A percentile compares a stretch with the other conserved stretches of the same genome.
Conservation (phyloP, 2,329 filamentous ascomycete genomes). For the Ascochyta fabae region DNA sequence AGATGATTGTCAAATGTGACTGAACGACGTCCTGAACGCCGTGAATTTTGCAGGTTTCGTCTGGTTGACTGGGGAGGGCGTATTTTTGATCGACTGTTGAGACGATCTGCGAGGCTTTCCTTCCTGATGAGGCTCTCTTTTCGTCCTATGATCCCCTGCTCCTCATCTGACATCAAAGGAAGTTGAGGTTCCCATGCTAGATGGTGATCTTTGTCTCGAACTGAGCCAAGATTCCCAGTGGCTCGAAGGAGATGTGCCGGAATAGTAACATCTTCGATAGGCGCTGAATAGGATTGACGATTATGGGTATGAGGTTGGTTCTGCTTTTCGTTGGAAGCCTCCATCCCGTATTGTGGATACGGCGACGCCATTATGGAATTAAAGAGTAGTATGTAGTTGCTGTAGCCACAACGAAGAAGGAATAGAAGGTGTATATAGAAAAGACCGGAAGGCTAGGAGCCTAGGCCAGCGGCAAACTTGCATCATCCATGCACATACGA, state of each 20-base stretch:
- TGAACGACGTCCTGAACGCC: conserved; percentile 9
- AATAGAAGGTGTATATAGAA: conserved; percentile 9
- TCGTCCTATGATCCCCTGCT: conserved; percentile 14
- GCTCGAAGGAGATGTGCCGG: conserved; percentile 31
- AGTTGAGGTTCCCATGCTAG: conserved; percentile 26
- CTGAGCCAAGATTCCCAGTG: conserved; percentile 22
- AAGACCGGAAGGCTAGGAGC: not conserved
- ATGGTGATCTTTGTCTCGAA: conserved; percentile 20
- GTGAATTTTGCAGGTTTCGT: not conserved
- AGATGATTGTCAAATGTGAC: conserved; percentile 1
- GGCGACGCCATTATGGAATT: conserved; percentile 12
- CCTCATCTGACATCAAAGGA: conserved; percentile 16
- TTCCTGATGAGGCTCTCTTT: conserved; percentile 11
- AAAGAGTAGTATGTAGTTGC: conserved; percentile 3
- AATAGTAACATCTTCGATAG: conserved; percentile 27
- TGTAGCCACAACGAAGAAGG: not conserved
- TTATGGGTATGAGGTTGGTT: conserved; percentile 2
- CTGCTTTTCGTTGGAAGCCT: conserved; percentile 8
- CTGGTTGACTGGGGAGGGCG: conserved; percentile 4
- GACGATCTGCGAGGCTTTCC: conserved; percentile 12
- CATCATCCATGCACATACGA: conserved; percentile 11
- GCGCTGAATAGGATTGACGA: conserved; percentile 13
- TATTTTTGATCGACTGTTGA: conserved; percentile 8
- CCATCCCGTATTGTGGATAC: not conserved
- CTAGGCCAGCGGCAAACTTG: conserved; percentile 11